Conservation (phyloP, 768 basidiomycete genomes). For the Tricholoma furcatifolium region DNA sequence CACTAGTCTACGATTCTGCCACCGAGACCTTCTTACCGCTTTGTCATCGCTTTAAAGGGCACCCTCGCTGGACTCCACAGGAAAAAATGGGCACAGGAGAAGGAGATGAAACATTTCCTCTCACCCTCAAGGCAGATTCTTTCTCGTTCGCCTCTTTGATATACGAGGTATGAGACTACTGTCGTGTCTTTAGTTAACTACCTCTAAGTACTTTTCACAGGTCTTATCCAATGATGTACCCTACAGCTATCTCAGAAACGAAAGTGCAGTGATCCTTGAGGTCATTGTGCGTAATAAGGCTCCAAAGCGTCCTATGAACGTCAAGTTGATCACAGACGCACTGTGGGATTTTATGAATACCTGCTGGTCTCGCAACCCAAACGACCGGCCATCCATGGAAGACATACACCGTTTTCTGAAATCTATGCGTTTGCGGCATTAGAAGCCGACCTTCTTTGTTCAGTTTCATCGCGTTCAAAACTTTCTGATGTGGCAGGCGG, state of each 20-base stretch:
- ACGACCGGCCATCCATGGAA: slow-evolving; percentile 10
- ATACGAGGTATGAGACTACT: slow-evolving; percentile 8
- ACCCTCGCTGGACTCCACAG: slow-evolving; percentile 14
- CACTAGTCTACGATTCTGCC: slow-evolving; percentile 2
- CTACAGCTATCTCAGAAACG: slow-evolving; percentile 9
- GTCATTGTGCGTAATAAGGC: slow-evolving; percentile 10
- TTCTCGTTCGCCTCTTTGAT: slow-evolving; percentile 17
- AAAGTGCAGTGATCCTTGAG: slow-evolving; percentile 18
- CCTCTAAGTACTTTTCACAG: not conserved
- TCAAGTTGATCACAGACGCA: slow-evolving; percentile 9
- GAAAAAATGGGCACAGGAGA: slow-evolving; percentile 10
- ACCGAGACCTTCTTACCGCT: slow-evolving; percentile 1
- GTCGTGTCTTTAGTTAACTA: not conserved
- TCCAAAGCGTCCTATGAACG: slow-evolving; percentile 14
- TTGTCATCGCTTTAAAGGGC: not conserved
- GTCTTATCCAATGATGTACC: slow-evolving; percentile 14
- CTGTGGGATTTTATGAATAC: slow-evolving; percentile 14
- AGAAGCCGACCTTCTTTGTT: no score
- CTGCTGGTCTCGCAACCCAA: slow-evolving; percentile 12
- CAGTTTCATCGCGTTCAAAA: no score
- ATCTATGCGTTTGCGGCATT: not conserved
- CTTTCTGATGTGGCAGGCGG: no score
- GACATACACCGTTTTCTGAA: slow-evolving; percentile 3
- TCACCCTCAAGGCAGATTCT: slow-evolving; percentile 13
- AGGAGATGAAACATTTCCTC: not conserved